A percentile compares a stretch with the other conserved stretches of the same genome.
Conservation (phyloP, 176 grass and related monocot genomes). For the Poa pratensis region DNA sequence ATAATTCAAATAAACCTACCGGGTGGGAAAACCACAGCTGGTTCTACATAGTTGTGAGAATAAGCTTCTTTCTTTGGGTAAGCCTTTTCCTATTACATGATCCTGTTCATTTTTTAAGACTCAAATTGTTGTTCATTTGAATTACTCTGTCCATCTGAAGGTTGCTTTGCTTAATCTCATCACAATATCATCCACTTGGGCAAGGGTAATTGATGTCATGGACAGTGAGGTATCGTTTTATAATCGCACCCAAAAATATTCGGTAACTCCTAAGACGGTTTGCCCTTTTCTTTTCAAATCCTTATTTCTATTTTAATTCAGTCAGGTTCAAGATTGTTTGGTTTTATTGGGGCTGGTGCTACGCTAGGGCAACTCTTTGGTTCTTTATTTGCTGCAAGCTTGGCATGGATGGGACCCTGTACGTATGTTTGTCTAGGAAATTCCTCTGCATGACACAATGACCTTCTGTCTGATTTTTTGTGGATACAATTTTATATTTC, state of each 20-base stretch:
- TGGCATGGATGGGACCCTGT: conserved; percentile 95
- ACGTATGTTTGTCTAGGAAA: conserved; percentile 42
- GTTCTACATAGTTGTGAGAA: conserved; percentile 84
- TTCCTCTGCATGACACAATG: conserved; percentile 8
- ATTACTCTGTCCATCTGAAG: conserved; percentile 45
- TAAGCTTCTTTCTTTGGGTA: conserved; percentile 95
- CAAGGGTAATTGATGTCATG: conserved; percentile 93
- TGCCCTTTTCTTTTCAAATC: conserved; percentile 22
- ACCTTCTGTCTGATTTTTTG: background rate
- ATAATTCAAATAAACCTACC: conserved; percentile 46
- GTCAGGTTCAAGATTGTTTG: conserved; percentile 98
- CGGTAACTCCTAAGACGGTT: background rate
- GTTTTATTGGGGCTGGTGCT: conserved; percentile 92
- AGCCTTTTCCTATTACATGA: background rate
- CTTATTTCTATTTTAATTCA: conserved; percentile 64
- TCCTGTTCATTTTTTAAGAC: background rate
- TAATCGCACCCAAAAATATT: background rate
- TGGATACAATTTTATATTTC: conserved; percentile 15
- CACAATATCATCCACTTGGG: conserved; percentile 95
- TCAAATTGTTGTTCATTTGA: conserved; percentile 16
- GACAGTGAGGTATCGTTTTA: conserved; percentile 81
- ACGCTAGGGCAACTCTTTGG: conserved; percentile 89
- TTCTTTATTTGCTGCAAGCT: conserved; percentile 88
- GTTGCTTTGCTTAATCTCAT: conserved; percentile 97
- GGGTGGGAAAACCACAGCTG: conserved; percentile 72